These are phyloP conservation scores for Neofusicoccum sp. DNA, from an alignment of 2,329 filamentous ascomycete genomes.

Conservation along the genomic window DNA sequence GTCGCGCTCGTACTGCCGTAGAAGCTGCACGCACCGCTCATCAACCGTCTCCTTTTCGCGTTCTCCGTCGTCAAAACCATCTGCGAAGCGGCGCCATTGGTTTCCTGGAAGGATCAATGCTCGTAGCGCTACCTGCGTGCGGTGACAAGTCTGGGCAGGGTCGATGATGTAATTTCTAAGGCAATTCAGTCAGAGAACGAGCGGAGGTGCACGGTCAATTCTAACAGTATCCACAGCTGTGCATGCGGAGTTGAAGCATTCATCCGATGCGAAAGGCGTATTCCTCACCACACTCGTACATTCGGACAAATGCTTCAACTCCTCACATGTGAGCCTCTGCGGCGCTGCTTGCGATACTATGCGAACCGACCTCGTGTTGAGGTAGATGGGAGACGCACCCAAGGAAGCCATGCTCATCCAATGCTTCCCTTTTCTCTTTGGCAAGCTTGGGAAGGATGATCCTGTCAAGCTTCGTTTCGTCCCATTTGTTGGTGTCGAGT, in stretches of 20 bases:
- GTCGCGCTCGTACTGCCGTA: slow-evolving; percentile 35
- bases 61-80: slow-evolving; percentile 36
- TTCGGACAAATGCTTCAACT: no score
- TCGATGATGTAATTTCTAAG: slow-evolving; percentile 34
- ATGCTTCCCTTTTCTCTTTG: slow-evolving; percentile 32
- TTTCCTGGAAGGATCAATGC: slow-evolving; percentile 31
- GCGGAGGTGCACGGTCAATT: no score
- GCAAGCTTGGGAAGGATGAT: slow-evolving; percentile 43
- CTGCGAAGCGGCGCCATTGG: slow-evolving; percentile 34
- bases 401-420: slow-evolving; percentile 48
- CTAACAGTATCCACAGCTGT: background rate
- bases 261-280: no score
- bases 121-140: slow-evolving; percentile 49
- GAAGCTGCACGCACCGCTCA: slow-evolving; percentile 37
- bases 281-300: background rate
- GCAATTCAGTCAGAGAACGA: no score
- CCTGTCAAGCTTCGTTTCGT: slow-evolving; percentile 46
- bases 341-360: no score
- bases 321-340: background rate
- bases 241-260: background rate
- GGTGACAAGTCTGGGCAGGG: slow-evolving; percentile 43
- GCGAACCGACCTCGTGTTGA: no score
- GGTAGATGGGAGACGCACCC: slow-evolving; percentile 26
- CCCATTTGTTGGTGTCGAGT: slow-evolving; percentile 39
- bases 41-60: slow-evolving; percentile 41